Conservation (phyloP, 1,139 yeast genomes). For the Magnusiomyces clavatus region DNA sequence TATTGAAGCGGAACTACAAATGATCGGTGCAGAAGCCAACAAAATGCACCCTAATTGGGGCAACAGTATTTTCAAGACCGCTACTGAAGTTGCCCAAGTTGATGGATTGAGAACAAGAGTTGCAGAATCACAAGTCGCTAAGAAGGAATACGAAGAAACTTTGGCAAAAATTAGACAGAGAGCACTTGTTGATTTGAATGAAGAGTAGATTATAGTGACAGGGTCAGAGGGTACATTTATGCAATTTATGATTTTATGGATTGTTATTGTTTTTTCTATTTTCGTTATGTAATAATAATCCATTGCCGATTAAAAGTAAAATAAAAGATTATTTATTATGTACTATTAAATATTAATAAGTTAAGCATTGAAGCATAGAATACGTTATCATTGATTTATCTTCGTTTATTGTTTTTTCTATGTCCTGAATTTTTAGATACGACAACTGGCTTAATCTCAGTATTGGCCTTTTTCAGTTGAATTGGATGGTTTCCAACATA, state of each 20-base stretch:
- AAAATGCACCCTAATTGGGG: constrained; percentile 72
- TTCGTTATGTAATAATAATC: too few species aligned
- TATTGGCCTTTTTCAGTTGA: constrained; percentile 58
- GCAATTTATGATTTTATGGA: too few species aligned
- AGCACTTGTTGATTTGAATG: constrained; percentile 16
- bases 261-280: too few species aligned
- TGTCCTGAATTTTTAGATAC: not conserved
- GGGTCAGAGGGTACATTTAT: too few species aligned
- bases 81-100: constrained; percentile 86
- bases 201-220: not conserved
- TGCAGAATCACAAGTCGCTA: constrained; percentile 43
- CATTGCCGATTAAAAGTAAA: too few species aligned
- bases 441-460: constrained; percentile 32
- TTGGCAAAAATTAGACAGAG: constrained; percentile 17
- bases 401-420: too few species aligned
- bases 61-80: constrained; percentile 63
- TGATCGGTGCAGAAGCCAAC: constrained; percentile 73
- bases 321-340: too few species aligned
- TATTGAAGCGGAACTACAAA: constrained; percentile 73
- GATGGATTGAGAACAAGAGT: constrained; percentile 83
- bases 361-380: too few species aligned
- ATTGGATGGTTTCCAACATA: constrained; percentile 71
- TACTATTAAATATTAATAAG: too few species aligned
- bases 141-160: constrained; percentile 23
- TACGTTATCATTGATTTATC: too few species aligned